Conservation (phyloP, 1,284 basidiomycete species). For the Erythrobasidium hasegawianum region DNA sequence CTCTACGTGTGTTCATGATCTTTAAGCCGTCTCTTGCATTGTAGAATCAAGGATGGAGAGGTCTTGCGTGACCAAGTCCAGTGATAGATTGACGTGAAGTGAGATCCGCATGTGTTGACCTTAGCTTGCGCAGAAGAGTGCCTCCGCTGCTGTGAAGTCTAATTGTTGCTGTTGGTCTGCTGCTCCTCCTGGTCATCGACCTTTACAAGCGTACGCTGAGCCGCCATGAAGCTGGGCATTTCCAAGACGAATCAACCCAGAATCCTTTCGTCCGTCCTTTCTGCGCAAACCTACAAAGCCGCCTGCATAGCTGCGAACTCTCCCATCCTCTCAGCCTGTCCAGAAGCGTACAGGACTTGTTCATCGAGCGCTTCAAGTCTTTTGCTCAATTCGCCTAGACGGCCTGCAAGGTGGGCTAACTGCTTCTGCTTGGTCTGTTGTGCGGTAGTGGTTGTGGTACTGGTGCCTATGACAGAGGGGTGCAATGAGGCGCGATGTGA, state of each 20-base stretch:
- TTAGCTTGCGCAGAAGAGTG: too few species aligned
- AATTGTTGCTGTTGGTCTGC: not conserved
- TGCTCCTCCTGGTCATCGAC: not conserved
- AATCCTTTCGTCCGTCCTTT: not conserved
- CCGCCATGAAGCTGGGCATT: conserved; percentile 4
- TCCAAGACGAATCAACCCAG: not conserved
- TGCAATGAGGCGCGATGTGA: not conserved
- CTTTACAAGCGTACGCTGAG: not conserved
- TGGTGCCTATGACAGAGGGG: not conserved
- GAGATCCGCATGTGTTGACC: too few species aligned
- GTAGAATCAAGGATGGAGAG: too few species aligned
- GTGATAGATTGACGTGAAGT: too few species aligned
- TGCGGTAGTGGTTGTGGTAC: not conserved
- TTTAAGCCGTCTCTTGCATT: too few species aligned
- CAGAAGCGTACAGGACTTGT: conserved; percentile 16
- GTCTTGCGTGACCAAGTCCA: not conserved
- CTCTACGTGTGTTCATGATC: too few species aligned
- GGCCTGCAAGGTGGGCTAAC: conserved; percentile 24
- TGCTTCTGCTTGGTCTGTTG: conserved; percentile 26
- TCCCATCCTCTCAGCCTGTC: conserved; percentile 16
- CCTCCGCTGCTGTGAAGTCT: not conserved
- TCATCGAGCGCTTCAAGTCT: conserved; percentile 17
- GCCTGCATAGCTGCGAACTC: conserved; percentile 24
- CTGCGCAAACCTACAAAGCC: conserved; percentile 14
- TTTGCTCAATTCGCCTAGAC: conserved; percentile 21